phyloP scores from a whole-genome alignment of 2,329 filamentous ascomycete species.

The Ceratocystis lukuohia region DNA sequence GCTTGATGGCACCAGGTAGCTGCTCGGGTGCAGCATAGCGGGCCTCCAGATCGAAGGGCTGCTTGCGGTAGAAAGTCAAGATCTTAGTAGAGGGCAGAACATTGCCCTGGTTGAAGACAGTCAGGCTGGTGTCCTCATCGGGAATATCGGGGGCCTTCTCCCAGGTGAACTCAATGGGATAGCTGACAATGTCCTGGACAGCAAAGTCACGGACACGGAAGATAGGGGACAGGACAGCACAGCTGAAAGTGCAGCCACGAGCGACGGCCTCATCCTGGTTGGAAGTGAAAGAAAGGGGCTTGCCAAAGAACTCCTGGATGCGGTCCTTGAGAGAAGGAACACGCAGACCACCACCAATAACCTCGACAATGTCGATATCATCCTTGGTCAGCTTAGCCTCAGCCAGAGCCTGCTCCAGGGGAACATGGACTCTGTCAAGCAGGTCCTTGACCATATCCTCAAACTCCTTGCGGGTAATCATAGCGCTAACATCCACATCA shows the following conservation, averaged over 20 bases:
- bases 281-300: slow-evolving; percentile 83
- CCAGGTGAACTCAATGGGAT: slow-evolving; percentile 97
- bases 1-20: slow-evolving; percentile 78
- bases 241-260: slow-evolving; percentile 91
- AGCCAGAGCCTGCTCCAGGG: slow-evolving; percentile 83
- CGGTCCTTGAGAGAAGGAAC: slow-evolving; percentile 83
- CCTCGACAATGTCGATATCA: slow-evolving; percentile 85
- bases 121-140: slow-evolving; percentile 93
- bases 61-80: slow-evolving; percentile 96
- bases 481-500: slow-evolving; percentile 76
- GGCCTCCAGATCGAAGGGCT: slow-evolving; percentile 91
- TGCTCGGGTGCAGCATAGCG: slow-evolving; percentile 77
- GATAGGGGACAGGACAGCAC: slow-evolving; percentile 89
- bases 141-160: slow-evolving; percentile 97
- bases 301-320: slow-evolving; percentile 84
- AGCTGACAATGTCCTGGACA: slow-evolving; percentile 93
- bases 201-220: slow-evolving; percentile 98
- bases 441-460: slow-evolving; percentile 82
- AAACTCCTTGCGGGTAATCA: slow-evolving; percentile 88
- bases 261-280: slow-evolving; percentile 98
- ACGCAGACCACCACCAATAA: slow-evolving; percentile 90
- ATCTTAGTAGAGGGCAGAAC: slow-evolving; percentile 98
- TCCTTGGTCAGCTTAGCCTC: slow-evolving; percentile 83
- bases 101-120: slow-evolving; percentile 95
- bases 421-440: slow-evolving; percentile 55